Percentiles rank a stretch among this genome's conserved stretches.
Evolutionary conservation across 305 asterid species (phyloP).

Genomic region (Caryopteris hybrid): DNA sequence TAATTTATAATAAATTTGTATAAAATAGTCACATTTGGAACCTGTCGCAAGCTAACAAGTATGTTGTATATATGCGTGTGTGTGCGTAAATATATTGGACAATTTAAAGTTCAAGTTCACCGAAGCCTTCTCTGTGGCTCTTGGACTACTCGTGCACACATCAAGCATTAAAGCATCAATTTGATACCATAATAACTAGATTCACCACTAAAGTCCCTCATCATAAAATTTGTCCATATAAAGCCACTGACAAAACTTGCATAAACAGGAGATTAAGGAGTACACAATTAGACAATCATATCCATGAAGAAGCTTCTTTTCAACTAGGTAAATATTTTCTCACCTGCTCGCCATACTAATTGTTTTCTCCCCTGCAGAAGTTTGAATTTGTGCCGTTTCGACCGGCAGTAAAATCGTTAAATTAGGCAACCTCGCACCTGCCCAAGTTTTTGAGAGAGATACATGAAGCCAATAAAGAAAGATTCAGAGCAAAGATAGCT

Average conservation of each 20-base stretch:
- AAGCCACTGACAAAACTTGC: background rate
- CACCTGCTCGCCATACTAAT: conserved; percentile 80
- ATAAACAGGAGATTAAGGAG: background rate
- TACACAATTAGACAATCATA: conserved; percentile 12
- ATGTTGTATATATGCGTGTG: too few relatives aligned
- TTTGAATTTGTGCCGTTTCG: conserved; percentile 59
- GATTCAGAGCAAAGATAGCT: background rate
- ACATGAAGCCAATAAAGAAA: conserved; percentile 1
- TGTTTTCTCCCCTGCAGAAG: conserved; percentile 58
- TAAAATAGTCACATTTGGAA: too few relatives aligned
- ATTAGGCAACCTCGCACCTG: conserved; percentile 93
- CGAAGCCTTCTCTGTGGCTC: background rate
- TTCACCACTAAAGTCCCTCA: background rate
- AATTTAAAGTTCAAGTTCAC: background rate
- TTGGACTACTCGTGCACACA: background rate
- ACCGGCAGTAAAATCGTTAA: conserved; percentile 61
- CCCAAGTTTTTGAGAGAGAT: conserved; percentile 20
- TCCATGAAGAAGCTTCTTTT: conserved; percentile 4
- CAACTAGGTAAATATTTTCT: conserved; percentile 21
- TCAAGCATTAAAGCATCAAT: background rate
- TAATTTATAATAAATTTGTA: too few relatives aligned
- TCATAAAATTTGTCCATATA: background rate
- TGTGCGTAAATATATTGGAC: background rate
- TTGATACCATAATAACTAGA: background rate
- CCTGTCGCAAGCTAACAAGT: too few relatives aligned